Conservation (phyloP, 2,329 filamentous ascomycete genomes). For the Colletotrichum sp. region DNA sequence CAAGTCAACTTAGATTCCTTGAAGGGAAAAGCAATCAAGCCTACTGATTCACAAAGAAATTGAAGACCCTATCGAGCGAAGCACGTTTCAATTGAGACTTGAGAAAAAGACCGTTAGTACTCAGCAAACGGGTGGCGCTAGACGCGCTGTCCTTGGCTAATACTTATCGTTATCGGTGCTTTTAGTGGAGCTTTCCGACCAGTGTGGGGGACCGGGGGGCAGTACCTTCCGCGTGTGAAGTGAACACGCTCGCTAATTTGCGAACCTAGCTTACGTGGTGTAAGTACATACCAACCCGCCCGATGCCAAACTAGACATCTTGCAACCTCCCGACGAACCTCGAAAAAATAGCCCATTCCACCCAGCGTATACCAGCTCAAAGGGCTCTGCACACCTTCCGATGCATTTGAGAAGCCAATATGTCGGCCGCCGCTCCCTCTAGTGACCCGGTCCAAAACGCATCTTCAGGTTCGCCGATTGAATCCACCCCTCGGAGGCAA, state of each 20-base stretch:
- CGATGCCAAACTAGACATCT: conserved; percentile 10
- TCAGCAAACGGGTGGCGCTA: not conserved
- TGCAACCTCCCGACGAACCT: not conserved
- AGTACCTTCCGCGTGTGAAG: conserved; percentile 18
- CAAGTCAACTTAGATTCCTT: not conserved
- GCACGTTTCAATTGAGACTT: no score
- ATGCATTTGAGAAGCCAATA: conserved; percentile 24
- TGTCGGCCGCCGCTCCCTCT: conserved; percentile 32
- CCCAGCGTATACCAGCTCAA: conserved; percentile 13
- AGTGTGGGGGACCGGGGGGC: conserved; percentile 19
- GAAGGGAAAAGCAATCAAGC: not conserved
- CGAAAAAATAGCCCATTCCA: not conserved
- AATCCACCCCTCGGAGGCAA: not conserved
- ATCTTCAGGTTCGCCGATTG: conserved; percentile 29
- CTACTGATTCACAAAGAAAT: not conserved
- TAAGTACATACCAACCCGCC: conserved; percentile 14
- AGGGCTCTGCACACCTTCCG: conserved; percentile 18
- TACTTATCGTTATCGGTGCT: not conserved
- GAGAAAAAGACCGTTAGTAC: not conserved
- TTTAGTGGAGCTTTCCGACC: not conserved
- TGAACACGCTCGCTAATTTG: conserved; percentile 23
- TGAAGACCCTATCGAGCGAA: not conserved
- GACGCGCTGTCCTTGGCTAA: not conserved
- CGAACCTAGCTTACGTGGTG: conserved; percentile 20
- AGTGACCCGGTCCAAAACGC: conserved; percentile 29